Percentiles rank a stretch among this genome's conserved stretches.
These are phyloP conservation scores for Talaromyces rugulosus DNA, from an alignment of 2,329 filamentous ascomycete species.

Conservation along the genomic window DNA sequence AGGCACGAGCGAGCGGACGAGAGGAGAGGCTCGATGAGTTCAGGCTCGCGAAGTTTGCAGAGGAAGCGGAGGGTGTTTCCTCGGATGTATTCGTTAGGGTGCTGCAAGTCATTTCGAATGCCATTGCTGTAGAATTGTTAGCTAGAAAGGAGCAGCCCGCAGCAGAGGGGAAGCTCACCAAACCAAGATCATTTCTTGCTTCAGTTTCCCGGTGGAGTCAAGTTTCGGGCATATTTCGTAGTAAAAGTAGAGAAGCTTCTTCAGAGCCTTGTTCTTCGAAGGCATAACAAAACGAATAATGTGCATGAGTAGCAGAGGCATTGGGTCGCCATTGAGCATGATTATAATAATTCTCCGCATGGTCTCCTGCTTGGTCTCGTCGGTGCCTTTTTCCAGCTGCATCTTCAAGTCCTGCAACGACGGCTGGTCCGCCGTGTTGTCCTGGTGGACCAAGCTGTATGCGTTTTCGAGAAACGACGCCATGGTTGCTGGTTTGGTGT, in stretches of 20 bases:
- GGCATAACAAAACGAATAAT: slow-evolving; percentile 99
- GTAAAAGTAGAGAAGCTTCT: slow-evolving; percentile 99
- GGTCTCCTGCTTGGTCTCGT: slow-evolving; percentile 88
- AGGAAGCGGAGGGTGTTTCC: slow-evolving; percentile 98
- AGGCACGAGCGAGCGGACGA: slow-evolving; percentile 89
- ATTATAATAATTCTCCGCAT: slow-evolving; percentile 95
- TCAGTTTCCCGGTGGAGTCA: slow-evolving; percentile 86
- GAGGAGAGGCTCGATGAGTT: slow-evolving; percentile 92
- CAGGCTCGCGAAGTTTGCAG: slow-evolving; percentile 90
- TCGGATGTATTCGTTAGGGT: slow-evolving; percentile 96
- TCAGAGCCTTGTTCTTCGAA: slow-evolving; percentile 90
- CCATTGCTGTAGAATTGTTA: slow-evolving; percentile 81
- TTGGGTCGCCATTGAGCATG: slow-evolving; percentile 97
- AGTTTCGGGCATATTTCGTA: slow-evolving; percentile 98
- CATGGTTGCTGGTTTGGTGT: slow-evolving; percentile 57
- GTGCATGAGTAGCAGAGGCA: slow-evolving; percentile 96
- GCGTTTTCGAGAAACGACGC: slow-evolving; percentile 89
- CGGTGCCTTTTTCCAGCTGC: slow-evolving; percentile 88
- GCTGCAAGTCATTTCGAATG: slow-evolving; percentile 94
- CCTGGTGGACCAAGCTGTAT: slow-evolving; percentile 95
- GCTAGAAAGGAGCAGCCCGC: not conserved
- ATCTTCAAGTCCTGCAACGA: slow-evolving; percentile 85
- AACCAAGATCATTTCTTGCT: slow-evolving; percentile 99
- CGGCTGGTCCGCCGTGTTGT: slow-evolving; percentile 92
- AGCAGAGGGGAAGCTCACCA: slow-evolving; percentile 58